phyloP scores from a whole-genome alignment of 2,329 filamentous ascomycete species.

The Alternaria panax region DNA sequence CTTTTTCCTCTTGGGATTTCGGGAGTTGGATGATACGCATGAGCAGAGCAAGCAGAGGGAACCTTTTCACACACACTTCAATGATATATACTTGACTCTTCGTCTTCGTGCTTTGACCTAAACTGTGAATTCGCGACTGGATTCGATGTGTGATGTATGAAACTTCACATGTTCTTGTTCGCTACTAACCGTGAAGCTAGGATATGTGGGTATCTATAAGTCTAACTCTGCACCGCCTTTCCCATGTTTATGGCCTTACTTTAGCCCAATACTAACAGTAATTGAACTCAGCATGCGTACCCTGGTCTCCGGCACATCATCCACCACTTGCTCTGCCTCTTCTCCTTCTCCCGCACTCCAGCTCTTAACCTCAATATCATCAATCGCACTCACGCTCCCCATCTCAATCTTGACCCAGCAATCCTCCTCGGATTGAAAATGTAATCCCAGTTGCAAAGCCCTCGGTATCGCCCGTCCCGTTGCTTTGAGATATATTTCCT shows the following conservation, averaged over 20 bases:
- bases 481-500: conserved; percentile 68
- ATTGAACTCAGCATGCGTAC: conserved; percentile 47
- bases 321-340: conserved; percentile 30
- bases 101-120: not conserved
- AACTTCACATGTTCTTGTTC: not conserved
- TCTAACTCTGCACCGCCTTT: not conserved
- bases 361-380: conserved; percentile 64
- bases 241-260: conserved; percentile 16
- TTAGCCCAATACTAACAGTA: conserved; percentile 43
- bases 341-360: conserved; percentile 5
- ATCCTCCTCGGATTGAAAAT: conserved; percentile 69
- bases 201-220: not conserved
- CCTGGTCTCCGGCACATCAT: conserved; percentile 52
- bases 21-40: conserved; percentile 22
- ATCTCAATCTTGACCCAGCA: conserved; percentile 68
- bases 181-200: conserved; percentile 16
- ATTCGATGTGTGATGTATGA: not conserved
- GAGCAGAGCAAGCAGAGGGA: conserved; percentile 5
- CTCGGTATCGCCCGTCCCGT: conserved; percentile 72
- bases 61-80: conserved; percentile 29
- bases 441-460: conserved; percentile 67
- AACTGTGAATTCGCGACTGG: not conserved
- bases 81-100: conserved; percentile 43
- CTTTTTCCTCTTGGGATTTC: conserved; percentile 8
- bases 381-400: conserved; percentile 69